Base-by-base conservation (phyloP, 75 land plant genomes). In the Cryptomeria japonica region DNA sequence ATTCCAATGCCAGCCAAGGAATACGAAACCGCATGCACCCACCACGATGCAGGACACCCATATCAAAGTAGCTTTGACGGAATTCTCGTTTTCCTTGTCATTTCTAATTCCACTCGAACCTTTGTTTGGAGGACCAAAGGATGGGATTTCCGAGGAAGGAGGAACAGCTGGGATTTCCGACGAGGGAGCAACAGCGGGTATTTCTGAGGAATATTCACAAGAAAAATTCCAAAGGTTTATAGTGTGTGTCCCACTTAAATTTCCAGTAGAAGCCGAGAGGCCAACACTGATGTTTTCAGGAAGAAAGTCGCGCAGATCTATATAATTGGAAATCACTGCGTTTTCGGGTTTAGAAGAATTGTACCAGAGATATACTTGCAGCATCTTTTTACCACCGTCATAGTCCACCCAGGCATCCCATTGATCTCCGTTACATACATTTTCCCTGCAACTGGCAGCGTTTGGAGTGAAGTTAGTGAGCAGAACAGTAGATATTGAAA, bases 381-480 rank as follows among this genome's bases (percentile, higher is more conserved):
- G 90, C 36, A 5, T 88, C 80, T 32, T 47, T 8, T 44, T 38
- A 2, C 47, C 39, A 15, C 89, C 86, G 56, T 88, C 61, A 83
- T 92, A 92, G 8, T 73, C 88, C 12, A 92, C 80, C 86, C 85
- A 86, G 13, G 89, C 91, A 28, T 56, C 56, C 6, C 64, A 61
- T 15, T 47, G 7, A 9, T 41, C 49, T 9, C 85, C 91, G 88
- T 89, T 2, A 2, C 9, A 10, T 34, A 72, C 36, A 2, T n/a
- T 9, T 3, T 19, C 28, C 1, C 5, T 0, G 2, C 5, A 19
- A 73, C 6, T n/a, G 90, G 89, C 18, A 55, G 4, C 8, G 32
- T 19, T 0, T 58, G 0, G 0, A 58, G 5, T 58, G 0, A 5
- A 4, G 64, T 58, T 58, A 36, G 1, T 72, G n/a, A 72, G 13